These are phyloP conservation scores for Boletus fagicola DNA, from an alignment of 768 basidiomycete species.

Conservation along the genomic window DNA sequence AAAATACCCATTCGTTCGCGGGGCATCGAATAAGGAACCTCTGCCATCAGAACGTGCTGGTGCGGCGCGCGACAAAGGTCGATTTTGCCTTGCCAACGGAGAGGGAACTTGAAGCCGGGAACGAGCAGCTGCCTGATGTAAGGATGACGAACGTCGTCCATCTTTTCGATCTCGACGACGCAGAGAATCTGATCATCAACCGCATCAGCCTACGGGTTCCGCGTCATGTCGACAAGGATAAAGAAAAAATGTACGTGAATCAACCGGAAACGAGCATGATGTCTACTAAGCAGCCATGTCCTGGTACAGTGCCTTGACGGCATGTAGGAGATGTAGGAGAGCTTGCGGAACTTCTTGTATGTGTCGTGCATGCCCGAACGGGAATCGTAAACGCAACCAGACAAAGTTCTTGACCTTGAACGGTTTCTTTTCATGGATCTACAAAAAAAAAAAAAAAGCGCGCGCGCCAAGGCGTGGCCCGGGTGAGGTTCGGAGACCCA, in stretches of 20 bases:
- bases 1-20: not conserved
- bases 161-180: conserved; percentile 93
- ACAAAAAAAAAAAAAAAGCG: conserved; percentile 27
- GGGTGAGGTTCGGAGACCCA: conserved; percentile 14
- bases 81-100: conserved; percentile 74
- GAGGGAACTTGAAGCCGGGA: conserved; percentile 94
- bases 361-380: conserved; percentile 99
- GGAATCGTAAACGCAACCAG: conserved; percentile 98
- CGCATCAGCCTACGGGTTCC: not conserved
- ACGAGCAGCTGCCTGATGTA: conserved; percentile 96
- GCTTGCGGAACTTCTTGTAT: conserved; percentile 99
- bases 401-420: conserved; percentile 99
- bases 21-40: not conserved
- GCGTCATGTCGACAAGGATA: not conserved
- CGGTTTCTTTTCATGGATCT: conserved; percentile 98
- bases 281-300: conserved; percentile 99
- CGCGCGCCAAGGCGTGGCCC: conserved; percentile 9
- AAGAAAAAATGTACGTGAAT: conserved; percentile 72
- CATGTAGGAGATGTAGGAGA: conserved; percentile 58
- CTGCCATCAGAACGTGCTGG: conserved; percentile 59
- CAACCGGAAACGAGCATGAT: conserved; percentile 98
- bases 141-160: conserved; percentile 87
- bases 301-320: conserved; percentile 96
- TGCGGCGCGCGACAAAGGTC: conserved; percentile 78
- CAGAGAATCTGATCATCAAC: conserved; percentile 74